These are phyloP conservation scores for Diplodia sapinea DNA, from an alignment of 2,329 filamentous ascomycete species.

Conservation along the genomic window DNA sequence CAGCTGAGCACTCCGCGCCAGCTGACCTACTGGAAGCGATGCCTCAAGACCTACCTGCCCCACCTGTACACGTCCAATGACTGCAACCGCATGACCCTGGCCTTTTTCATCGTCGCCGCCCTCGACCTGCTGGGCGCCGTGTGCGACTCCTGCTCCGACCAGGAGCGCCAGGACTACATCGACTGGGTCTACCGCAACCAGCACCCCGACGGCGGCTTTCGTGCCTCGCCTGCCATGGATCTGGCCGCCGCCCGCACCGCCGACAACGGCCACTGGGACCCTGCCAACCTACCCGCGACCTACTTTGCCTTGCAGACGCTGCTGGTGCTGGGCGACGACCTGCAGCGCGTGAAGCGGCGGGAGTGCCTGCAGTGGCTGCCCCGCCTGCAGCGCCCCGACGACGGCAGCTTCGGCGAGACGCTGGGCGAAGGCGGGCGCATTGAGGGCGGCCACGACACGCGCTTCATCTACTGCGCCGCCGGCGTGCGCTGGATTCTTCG, in stretches of 20 bases:
- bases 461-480: constrained; percentile 85
- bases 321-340: constrained; percentile 67
- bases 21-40: constrained; percentile 91
- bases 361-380: constrained; percentile 76
- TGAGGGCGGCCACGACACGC: constrained; percentile 81
- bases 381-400: constrained; percentile 70
- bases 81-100: constrained; percentile 86
- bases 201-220: constrained; percentile 85
- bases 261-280: constrained; percentile 64
- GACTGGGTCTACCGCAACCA: constrained; percentile 87
- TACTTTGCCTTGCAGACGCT: constrained; percentile 85
- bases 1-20: constrained; percentile 59
- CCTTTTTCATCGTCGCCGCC: constrained; percentile 85
- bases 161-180: constrained; percentile 63
- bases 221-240: constrained; percentile 76
- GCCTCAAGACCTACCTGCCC: constrained; percentile 80
- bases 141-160: constrained; percentile 57
- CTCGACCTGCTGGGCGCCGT: constrained; percentile 78
- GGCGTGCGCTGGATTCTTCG: constrained; percentile 82
- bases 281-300: constrained; percentile 84
- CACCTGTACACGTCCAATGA: constrained; percentile 85
- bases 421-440: constrained; percentile 65
- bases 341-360: constrained; percentile 67
- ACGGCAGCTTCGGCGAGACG: constrained; percentile 92
- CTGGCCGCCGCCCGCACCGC: constrained; percentile 49